Conservation (phyloP, 345 rosid species). For the Gossypium mustelinum region DNA sequence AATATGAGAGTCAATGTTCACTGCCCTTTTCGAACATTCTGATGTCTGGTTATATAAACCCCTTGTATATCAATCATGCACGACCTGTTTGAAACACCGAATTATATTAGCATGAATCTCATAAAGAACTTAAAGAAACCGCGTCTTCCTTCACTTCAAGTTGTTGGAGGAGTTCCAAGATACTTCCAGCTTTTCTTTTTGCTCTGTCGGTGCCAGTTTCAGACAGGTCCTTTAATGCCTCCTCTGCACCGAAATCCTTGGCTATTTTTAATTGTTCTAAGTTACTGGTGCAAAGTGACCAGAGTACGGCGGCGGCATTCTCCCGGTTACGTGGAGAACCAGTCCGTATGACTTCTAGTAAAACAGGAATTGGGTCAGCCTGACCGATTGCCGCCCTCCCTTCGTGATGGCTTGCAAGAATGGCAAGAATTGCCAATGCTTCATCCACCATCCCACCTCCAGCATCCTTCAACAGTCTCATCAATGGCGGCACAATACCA, state of each 20-base stretch:
- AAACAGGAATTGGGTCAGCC: conserved; percentile 63
- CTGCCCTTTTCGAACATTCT: not conserved
- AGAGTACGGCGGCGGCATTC: conserved; percentile 79
- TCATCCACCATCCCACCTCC: conserved; percentile 98
- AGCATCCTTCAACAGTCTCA: conserved; percentile 74
- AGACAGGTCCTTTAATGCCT: conserved; percentile 65
- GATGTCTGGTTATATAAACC: not conserved
- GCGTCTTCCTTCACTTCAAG: conserved; percentile 30
- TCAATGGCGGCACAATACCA: conserved; percentile 74
- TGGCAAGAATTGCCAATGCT: conserved; percentile 85
- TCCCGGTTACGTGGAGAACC: conserved; percentile 94
- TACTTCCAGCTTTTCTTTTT: conserved; percentile 81
- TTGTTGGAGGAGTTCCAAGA: conserved; percentile 68
- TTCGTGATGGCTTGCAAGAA: conserved; percentile 85
- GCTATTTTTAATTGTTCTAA: conserved; percentile 59
- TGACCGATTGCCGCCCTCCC: conserved; percentile 75
- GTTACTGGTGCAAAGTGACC: conserved; percentile 73
- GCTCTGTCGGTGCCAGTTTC: conserved; percentile 96
- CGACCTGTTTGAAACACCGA: not conserved
- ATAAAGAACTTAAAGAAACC: conserved; percentile 16
- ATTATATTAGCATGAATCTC: not conserved
- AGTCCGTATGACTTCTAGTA: conserved; percentile 75
- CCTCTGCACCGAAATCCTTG: conserved; percentile 65
- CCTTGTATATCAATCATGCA: not conserved
- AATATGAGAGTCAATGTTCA: not conserved